Evolutionary conservation across 768 basidiomycete genomes (phyloP), one percentile per base, ranked within the genome.

Genomic region (Strobilomyces dryophilus): DNA sequence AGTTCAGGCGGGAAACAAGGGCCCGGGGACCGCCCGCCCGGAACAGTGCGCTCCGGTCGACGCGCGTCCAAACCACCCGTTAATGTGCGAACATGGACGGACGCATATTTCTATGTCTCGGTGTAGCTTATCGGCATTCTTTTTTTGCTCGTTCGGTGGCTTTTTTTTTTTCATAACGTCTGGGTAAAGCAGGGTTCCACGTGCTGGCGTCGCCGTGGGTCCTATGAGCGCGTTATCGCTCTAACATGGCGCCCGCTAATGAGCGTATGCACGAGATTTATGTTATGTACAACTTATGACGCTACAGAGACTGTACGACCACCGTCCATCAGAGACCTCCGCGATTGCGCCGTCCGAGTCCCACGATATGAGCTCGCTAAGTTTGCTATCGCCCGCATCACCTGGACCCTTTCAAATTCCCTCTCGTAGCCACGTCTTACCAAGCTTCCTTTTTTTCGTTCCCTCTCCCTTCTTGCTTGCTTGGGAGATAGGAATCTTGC

Each of bases 91-190:
- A 36, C 52, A 40, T 24, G 46, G 46, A 45, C 43, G 47, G 42
- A 46, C 36, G 49, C 37, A 15, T 53, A 59, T 52, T 40, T 56
- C 61, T 56, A 49, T 41, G 31, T 14, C 35, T 48, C 21, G 45
- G 47, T 54, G 53, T 59, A 56, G 49, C 60, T 62, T 63, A 59
- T 54, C 60, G 48, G 45, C 52, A 29, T 14, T 34, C 26, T 5
- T 35, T 34, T 27, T 8, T 35, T 29, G 17, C 31, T 17, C 29
- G 15, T 21, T 29, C n/a, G 39, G 20, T 41, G n/a, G 39, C 24
- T 27, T 17, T 39, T 10, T 31, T 51, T n/a, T n/a, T 24, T 45
- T 34, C 17, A 3, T 8, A 42, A 11, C 5, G 10, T 14, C 14
- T 15, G 24, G 45, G 35, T 45, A n/a, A 29, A 29, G 35, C 47